Conservation (phyloP, 225 moss, liverwort and hornwort species). For the Lunularia cruciata region DNA sequence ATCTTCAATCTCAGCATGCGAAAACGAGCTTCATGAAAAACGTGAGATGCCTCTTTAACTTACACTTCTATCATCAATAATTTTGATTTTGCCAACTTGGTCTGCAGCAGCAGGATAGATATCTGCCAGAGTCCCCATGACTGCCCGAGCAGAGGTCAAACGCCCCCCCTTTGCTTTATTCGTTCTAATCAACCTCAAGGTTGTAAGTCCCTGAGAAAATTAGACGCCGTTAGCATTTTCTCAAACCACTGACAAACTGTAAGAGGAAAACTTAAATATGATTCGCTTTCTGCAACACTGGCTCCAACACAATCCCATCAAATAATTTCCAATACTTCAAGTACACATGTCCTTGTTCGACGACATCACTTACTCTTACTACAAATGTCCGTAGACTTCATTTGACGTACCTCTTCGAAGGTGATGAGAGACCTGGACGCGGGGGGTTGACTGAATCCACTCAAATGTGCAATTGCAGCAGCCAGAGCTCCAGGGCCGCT, state of each 20-base stretch:
- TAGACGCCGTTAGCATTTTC: too few species aligned
- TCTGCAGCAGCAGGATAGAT: conserved; percentile 66
- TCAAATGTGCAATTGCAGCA: conserved; percentile 93
- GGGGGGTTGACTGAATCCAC: conserved; percentile 91
- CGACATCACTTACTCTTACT: too few species aligned
- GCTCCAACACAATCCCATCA: too few species aligned
- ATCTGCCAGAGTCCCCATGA: conserved; percentile 66
- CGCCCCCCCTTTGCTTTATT: conserved; percentile 42
- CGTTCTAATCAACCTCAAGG: conserved; percentile 62
- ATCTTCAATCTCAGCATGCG: neutral
- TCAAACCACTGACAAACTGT: neutral
- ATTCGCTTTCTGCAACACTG: too few species aligned
- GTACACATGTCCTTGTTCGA: too few species aligned
- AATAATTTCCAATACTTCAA: too few species aligned
- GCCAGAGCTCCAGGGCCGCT: conserved; percentile 73
- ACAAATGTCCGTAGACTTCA: too few species aligned
- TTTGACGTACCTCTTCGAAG: conserved; percentile 68
- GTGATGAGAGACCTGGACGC: conserved; percentile 78
- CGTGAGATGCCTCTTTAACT: neutral
- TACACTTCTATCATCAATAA: conserved; percentile 62
- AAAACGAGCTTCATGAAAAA: neutral
- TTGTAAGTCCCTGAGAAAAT: conserved; percentile 54
- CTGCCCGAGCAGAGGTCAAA: conserved; percentile 55
- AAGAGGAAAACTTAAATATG: too few species aligned
- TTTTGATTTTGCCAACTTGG: conserved; percentile 70